Conservation (phyloP, 2,329 filamentous ascomycete species). For the Arachnopeziza araneosa region DNA sequence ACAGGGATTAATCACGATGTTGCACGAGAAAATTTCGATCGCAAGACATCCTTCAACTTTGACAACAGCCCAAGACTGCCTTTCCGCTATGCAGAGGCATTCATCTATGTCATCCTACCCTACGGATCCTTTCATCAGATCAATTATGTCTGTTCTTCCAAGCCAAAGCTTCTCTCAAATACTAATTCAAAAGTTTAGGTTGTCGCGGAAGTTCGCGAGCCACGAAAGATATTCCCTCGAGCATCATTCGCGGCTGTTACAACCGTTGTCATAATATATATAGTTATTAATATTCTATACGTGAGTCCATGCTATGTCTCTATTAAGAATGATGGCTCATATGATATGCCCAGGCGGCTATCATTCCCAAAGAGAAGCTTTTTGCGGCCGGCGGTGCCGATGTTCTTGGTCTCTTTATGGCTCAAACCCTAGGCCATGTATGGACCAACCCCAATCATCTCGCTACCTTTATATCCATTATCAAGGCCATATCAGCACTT, state of each 20-base stretch:
- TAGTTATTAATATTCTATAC: conserved; percentile 30
- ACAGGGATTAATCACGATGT: conserved; percentile 7
- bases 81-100: conserved; percentile 34
- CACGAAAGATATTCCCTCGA: conserved; percentile 23
- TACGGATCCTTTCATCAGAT: conserved; percentile 40
- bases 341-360: background rate
- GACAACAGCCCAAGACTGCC: conserved; percentile 12
- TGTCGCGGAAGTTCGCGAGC: conserved; percentile 11
- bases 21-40: conserved; percentile 9
- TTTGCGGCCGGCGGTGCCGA: conserved; percentile 22
- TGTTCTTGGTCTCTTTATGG: conserved; percentile 28
- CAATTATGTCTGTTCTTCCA: conserved; percentile 33
- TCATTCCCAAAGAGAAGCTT: background rate
- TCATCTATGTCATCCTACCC: conserved; percentile 39
- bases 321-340: conserved; percentile 8
- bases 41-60: conserved; percentile 9
- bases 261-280: conserved; percentile 31
- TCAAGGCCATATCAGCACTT: conserved; percentile 45
- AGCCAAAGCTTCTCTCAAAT: background rate
- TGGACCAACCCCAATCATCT: conserved; percentile 23
- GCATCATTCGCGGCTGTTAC: conserved; percentile 19
- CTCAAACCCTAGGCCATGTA: conserved; percentile 30
- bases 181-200: conserved; percentile 5
- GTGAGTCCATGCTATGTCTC: conserved; percentile 33
- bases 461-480: conserved; percentile 37